Conservation (phyloP, 257 asterid species). For the Fraxinus pennsylvanica region DNA sequence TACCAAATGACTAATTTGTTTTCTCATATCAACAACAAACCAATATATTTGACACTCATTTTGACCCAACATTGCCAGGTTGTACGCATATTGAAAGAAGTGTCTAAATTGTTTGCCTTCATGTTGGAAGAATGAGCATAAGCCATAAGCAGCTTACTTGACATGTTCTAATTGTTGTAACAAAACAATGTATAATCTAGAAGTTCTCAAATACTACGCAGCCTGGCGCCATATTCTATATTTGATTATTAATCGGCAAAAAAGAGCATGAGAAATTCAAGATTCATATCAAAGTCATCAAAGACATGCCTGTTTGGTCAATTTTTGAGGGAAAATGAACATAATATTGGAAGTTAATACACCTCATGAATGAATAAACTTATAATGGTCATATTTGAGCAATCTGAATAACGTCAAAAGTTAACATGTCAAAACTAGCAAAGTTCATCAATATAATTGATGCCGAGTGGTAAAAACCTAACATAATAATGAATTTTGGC, state of each 20-base stretch:
- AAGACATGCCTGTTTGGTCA: not conserved
- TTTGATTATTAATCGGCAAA: not conserved
- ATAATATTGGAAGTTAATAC: no score
- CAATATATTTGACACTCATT: not conserved
- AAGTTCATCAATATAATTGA: no score
- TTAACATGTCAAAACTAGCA: not conserved
- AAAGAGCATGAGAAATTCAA: not conserved
- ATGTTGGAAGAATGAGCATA: not conserved
- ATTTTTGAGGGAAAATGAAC: not conserved
- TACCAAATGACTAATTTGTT: not conserved
- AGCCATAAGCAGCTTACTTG: not conserved
- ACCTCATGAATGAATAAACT: no score
- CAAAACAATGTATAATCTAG: not conserved
- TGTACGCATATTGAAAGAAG: no score
- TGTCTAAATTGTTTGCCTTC: not conserved
- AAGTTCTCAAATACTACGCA: not conserved
- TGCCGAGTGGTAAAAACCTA: not conserved
- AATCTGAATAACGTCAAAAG: not conserved
- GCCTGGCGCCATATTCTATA: not conserved
- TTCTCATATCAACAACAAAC: no score
- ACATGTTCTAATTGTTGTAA: not conserved
- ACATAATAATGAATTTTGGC: not conserved
- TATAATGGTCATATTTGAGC: not conserved
- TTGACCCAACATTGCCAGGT: not conserved
- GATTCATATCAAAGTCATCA: not conserved